Percentiles rank a stretch among this genome's conserved stretches.
phyloP scores from a whole-genome alignment of 2,329 filamentous ascomycete species.

The Cladorrhinum sp. region DNA sequence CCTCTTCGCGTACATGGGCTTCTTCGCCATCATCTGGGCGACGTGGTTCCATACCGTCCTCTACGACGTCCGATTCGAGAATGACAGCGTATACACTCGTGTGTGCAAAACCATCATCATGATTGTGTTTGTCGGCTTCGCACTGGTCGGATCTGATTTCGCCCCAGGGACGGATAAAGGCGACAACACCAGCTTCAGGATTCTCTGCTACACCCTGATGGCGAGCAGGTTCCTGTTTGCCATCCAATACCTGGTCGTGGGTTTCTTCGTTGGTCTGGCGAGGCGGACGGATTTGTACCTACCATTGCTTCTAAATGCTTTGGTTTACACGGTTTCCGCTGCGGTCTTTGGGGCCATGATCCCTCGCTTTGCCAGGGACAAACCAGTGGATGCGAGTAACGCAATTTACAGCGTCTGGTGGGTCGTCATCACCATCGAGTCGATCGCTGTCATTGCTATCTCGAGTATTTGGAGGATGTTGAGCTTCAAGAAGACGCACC shows the following conservation, averaged over 20 bases:
- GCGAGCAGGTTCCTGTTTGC: slow-evolving; percentile 18
- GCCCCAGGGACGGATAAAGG: slow-evolving; percentile 18
- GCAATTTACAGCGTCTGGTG: slow-evolving; percentile 23
- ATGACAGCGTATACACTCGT: slow-evolving; percentile 20
- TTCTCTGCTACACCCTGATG: slow-evolving; percentile 20
- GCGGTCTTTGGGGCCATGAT: slow-evolving; percentile 18
- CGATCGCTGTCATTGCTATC: slow-evolving; percentile 16
- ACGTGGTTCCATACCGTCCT: slow-evolving; percentile 22
- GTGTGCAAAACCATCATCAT: slow-evolving; percentile 19
- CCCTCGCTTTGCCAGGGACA: slow-evolving; percentile 8
- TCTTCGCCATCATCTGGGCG: slow-evolving; percentile 24
- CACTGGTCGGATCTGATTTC: slow-evolving; percentile 19
- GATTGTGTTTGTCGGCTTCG: slow-evolving; percentile 20
- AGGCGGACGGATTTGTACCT: slow-evolving; percentile 17
- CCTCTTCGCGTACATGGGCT: slow-evolving; percentile 23
- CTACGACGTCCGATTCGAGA: slow-evolving; percentile 23
- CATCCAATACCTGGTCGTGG: slow-evolving; percentile 18
- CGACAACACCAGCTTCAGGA: slow-evolving; percentile 22
- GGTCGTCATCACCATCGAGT: slow-evolving; percentile 18
- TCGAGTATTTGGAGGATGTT: slow-evolving; percentile 20
- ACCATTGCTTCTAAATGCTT: slow-evolving; percentile 16
- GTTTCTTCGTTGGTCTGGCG: slow-evolving; percentile 15
- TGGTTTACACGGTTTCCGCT: slow-evolving; percentile 13
- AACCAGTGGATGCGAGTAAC: slow-evolving; percentile 8
- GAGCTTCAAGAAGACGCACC: slow-evolving; percentile 24